Conservation (phyloP, 352 stramenopile genomes). For the Pythium rishiriense region DNA sequence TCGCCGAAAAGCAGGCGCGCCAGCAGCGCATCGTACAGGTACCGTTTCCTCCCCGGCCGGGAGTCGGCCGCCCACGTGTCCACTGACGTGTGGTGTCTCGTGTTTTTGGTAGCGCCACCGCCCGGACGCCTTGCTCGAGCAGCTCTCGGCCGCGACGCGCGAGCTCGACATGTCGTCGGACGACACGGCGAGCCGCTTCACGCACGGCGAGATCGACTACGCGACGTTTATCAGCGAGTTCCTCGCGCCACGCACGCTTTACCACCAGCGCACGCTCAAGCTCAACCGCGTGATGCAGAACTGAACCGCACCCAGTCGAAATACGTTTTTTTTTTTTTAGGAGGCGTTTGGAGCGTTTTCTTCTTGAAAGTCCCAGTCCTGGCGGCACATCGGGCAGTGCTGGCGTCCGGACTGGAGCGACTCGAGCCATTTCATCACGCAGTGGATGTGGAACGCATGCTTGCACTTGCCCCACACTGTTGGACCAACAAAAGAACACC, state of each 20-base stretch:
- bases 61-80: too few species aligned
- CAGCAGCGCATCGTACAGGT: conserved; percentile 74
- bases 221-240: conserved; percentile 66
- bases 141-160: conserved; percentile 60
- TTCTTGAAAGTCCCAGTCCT: conserved; percentile 81
- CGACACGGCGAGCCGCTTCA: conserved; percentile 70
- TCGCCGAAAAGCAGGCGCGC: conserved; percentile 68
- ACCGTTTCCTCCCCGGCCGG: too few species aligned
- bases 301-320: not conserved
- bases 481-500: not conserved
- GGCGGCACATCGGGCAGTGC: conserved; percentile 89
- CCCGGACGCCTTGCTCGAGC: conserved; percentile 68
- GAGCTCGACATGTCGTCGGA: conserved; percentile 68
- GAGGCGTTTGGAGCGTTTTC: conserved; percentile 37
- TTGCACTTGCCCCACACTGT: conserved; percentile 88
- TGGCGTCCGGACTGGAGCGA: conserved; percentile 77
- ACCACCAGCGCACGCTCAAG: conserved; percentile 78
- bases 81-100: too few species aligned
- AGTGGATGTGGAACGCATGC: conserved; percentile 93
- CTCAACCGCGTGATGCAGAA: conserved; percentile 67
- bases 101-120: conserved; percentile 51
- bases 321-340: conserved; percentile 1
- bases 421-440: conserved; percentile 92
- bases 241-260: conserved; percentile 64
- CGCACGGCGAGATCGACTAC: conserved; percentile 73